A percentile compares a stretch with the other conserved stretches of the same genome.
These are phyloP conservation scores for Acanthamoeba royreba DNA, from an alignment of 208 protist genomes.

Conservation along the genomic window DNA sequence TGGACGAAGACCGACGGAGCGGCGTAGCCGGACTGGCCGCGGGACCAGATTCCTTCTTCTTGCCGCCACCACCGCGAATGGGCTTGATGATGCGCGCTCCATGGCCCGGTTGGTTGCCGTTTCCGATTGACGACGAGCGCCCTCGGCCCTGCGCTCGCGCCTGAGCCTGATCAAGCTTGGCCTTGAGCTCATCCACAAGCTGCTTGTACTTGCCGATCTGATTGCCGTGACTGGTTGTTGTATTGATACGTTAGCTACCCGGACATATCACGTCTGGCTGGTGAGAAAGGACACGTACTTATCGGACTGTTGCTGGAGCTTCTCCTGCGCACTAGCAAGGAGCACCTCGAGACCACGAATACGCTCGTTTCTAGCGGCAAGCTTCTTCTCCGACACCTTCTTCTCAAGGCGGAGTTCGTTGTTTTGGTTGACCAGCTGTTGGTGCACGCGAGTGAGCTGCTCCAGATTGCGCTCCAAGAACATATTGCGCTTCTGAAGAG, in stretches of 20 bases:
- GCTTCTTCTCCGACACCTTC: conserved; percentile 32
- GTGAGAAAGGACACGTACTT: background rate
- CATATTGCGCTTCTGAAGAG: conserved; percentile 28
- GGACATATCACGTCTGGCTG: background rate
- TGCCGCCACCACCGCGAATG: conserved; percentile 1
- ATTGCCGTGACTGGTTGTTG: background rate
- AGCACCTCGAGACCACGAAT: conserved; percentile 27
- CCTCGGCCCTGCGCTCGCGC: background rate
- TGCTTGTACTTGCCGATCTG: conserved; percentile 16
- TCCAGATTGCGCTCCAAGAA: conserved; percentile 36
- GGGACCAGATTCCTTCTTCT: background rate
- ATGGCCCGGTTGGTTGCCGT: background rate
- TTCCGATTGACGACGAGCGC: background rate
- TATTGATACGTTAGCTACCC: no score
- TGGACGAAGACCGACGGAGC: background rate
- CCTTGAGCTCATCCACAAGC: background rate
- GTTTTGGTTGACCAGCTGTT: conserved; percentile 38
- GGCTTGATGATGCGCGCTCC: conserved; percentile 20
- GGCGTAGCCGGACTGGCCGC: background rate
- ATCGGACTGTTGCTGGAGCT: conserved; percentile 24
- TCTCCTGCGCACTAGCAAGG: background rate
- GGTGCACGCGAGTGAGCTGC: conserved; percentile 19
- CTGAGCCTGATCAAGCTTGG: background rate
- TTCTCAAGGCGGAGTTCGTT: conserved; percentile 2
- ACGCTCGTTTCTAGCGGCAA: conserved; percentile 14